phyloP scores from a whole-genome alignment of 345 rosid genomes.

The Durio zibethinus region DNA sequence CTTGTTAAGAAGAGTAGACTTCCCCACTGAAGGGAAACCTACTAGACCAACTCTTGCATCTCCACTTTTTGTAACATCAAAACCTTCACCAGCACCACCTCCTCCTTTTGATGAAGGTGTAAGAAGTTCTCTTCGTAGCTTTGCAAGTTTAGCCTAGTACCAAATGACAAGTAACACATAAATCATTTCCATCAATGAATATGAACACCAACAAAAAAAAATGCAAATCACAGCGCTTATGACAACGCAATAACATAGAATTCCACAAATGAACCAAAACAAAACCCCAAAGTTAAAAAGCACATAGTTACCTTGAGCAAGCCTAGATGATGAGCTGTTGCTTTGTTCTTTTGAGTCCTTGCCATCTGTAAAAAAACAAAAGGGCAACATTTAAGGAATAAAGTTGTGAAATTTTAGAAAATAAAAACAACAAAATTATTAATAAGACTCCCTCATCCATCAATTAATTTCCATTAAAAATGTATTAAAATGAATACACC shows the following conservation, averaged over 20 bases:
- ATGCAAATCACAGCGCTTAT: background rate
- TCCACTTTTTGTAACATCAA: constrained; percentile 97
- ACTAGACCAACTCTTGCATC: constrained; percentile 96
- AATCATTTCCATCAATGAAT: constrained; percentile 1
- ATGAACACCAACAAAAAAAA: background rate
- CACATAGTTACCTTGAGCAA: constrained; percentile 67
- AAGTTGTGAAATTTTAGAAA: background rate
- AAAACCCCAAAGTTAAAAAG: background rate
- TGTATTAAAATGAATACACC: background rate
- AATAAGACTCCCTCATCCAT: background rate
- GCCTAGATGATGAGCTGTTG: constrained; percentile 95
- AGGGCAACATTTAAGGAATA: background rate
- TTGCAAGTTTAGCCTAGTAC: constrained; percentile 87
- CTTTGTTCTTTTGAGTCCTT: constrained; percentile 95
- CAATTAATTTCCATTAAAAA: background rate
- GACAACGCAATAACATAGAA: background rate
- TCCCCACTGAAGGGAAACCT: constrained; percentile 96
- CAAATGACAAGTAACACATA: background rate
- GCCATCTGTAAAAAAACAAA: constrained; percentile 65
- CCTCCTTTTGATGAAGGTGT: constrained; percentile 88
- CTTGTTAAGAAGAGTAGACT: constrained; percentile 95
- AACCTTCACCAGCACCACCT: constrained; percentile 89
- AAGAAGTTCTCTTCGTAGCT: constrained; percentile 88
- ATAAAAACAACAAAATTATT: background rate
- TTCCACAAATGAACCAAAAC: background rate